These are phyloP conservation scores for Cercis canadensis DNA, from an alignment of 306 rosid species.

Conservation along the genomic window DNA sequence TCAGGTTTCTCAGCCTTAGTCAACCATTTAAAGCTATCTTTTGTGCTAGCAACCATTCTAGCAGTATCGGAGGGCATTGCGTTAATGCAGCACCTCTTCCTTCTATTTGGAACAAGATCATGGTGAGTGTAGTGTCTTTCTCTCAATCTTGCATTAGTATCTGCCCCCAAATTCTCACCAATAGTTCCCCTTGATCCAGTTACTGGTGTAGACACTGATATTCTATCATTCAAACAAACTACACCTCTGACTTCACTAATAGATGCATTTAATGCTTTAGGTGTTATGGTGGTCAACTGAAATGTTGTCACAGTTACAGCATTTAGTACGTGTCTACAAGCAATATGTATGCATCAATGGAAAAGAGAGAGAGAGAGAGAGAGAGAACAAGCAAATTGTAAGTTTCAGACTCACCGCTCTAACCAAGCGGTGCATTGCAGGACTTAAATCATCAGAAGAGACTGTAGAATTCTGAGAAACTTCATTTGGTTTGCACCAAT, in stretches of 20 bases:
- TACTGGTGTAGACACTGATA: not conserved
- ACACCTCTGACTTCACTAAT: slow-evolving; percentile 17
- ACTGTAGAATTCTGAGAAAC: not conserved
- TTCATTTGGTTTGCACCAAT: no score
- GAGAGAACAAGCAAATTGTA: not conserved
- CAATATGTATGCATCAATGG: not conserved
- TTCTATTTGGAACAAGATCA: slow-evolving; percentile 15
- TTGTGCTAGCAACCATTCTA: not conserved
- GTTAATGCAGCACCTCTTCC: no score
- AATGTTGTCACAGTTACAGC: slow-evolving; percentile 17
- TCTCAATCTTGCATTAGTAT: not conserved
- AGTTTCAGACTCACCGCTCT: slow-evolving; percentile 43
- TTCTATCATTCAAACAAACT: slow-evolving; percentile 28
- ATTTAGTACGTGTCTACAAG: not conserved
- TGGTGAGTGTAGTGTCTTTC: not conserved
- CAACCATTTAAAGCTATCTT: slow-evolving; percentile 8
- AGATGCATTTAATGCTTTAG: slow-evolving; percentile 32
- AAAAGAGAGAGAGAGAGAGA: not conserved
- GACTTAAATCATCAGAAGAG: slow-evolving; percentile 26
- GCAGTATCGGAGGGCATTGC: not conserved
- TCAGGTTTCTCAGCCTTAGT: slow-evolving; percentile 19
- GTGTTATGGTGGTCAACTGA: slow-evolving; percentile 39
- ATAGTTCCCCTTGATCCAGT: not conserved
- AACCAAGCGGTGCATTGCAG: slow-evolving; percentile 38
- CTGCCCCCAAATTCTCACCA: slow-evolving; percentile 8